Conservation (phyloP, 1,139 yeast genomes). For the Blastobotrys elegans region DNA sequence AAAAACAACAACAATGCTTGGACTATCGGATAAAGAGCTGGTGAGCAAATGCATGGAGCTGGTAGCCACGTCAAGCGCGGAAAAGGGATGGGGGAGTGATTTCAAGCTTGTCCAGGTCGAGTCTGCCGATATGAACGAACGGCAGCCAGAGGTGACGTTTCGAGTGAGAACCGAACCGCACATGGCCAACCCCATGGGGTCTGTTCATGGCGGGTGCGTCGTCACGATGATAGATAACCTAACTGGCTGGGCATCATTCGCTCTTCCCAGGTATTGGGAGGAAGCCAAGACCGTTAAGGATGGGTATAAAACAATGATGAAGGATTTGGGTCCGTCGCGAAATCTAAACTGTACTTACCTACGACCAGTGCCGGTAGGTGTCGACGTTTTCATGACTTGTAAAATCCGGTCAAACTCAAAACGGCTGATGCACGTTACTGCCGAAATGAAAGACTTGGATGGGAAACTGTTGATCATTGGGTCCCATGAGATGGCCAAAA, state of each 20-base stretch:
- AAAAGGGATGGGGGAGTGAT: background rate
- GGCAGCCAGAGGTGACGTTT: slow-evolving; percentile 6
- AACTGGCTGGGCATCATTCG: slow-evolving; percentile 26
- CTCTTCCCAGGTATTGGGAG: slow-evolving; percentile 28
- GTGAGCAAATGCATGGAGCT: slow-evolving; percentile 2
- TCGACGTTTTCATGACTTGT: slow-evolving; percentile 23
- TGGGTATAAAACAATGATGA: slow-evolving; percentile 13
- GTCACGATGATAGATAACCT: slow-evolving; percentile 30
- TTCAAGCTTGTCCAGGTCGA: slow-evolving; percentile 1
- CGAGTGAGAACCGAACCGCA: slow-evolving; percentile 7
- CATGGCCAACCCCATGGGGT: slow-evolving; percentile 15
- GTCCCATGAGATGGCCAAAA: slow-evolving; percentile 31
- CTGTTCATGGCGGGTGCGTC: slow-evolving; percentile 36
- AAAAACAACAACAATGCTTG: background rate
- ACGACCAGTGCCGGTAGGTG: slow-evolving; percentile 29
- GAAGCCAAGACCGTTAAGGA: slow-evolving; percentile 12
- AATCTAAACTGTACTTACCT: slow-evolving; percentile 28
- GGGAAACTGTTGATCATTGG: slow-evolving; percentile 23
- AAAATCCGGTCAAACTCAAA: slow-evolving; percentile 26
- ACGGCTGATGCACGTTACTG: slow-evolving; percentile 25
- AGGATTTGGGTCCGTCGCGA: slow-evolving; percentile 29
- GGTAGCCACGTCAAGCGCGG: background rate
- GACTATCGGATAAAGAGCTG: slow-evolving; percentile 1
- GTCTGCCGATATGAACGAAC: slow-evolving; percentile 1
- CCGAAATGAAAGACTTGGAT: slow-evolving; percentile 16